Base-by-base conservation (phyloP, 2,329 filamentous ascomycete species). In the Colletotrichum simmondsii region DNA sequence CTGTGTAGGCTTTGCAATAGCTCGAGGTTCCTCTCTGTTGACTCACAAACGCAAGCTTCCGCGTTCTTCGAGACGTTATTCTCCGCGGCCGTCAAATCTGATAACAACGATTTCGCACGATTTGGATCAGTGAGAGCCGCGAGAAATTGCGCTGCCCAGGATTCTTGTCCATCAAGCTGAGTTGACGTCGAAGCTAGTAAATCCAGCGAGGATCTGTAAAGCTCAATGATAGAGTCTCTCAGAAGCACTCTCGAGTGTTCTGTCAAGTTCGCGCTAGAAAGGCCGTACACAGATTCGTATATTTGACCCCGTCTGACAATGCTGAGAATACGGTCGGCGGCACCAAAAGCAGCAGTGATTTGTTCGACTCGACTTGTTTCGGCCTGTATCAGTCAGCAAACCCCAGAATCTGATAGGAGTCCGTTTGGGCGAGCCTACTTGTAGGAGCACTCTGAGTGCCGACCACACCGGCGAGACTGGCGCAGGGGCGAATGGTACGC, bases 61-160 rank as follows among this genome's bases (percentile, higher is more conserved):
- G 19, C 42, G 16, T n/a, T 46, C 16, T 46, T 46, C 16, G 16
- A 46, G 6, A n/a, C 42, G 19, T 8, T 5, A 8, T n/a, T 46
- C 16, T 46, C 16, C 42, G 16, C 16, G 2, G 1, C 6, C 42
- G 5, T n/a, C 6, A 46, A 6, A 2, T 46, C 42, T n/a, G 42
- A 46, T 4, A 46, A 19, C 2, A 46, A 46, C 2, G 19, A 10
- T 46, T 46, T 1, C 0, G 42, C 5, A 0, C 42, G 42, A 0
- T 2, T 0, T 8, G 16, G 2, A 0, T 8, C 42, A 4, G 19
- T 46, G 42, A 46, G 42, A 10, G 19, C 42, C 16, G 42, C 0
- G 6, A 46, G 42, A 10, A 46, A 46, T 0, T 46, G 42, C 6
- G 0, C 0, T 46, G 19, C 42, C 42, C 42, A 46, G 1, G 16